A percentile compares a stretch with the other conserved stretches of the same genome.
phyloP scores from a whole-genome alignment of 768 basidiomycete species.

The Imleria badia region DNA sequence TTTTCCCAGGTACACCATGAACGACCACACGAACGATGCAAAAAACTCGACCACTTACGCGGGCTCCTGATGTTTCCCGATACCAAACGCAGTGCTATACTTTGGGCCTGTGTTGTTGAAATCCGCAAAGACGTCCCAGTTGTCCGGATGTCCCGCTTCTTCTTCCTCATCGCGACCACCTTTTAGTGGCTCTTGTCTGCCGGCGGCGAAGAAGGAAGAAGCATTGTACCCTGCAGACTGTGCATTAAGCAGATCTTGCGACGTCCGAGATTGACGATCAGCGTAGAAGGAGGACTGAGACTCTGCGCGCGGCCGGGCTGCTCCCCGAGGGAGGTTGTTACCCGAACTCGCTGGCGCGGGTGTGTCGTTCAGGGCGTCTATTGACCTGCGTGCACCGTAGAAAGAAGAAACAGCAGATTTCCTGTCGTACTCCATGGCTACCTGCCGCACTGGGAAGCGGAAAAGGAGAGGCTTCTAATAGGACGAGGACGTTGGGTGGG shows the following conservation, averaged over 20 bases:
- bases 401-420: constrained; percentile 81
- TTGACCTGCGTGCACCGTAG: constrained; percentile 64
- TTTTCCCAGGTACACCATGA: constrained; percentile 5
- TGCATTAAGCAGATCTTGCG: constrained; percentile 47
- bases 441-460: constrained; percentile 1
- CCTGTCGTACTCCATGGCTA: constrained; percentile 69
- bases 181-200: constrained; percentile 74
- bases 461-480: constrained; percentile 1
- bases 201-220: constrained; percentile 64
- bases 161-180: constrained; percentile 75
- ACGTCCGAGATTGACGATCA: constrained; percentile 38
- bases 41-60: constrained; percentile 41
- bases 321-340: constrained; percentile 25
- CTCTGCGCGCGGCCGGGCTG: constrained; percentile 55
- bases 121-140: constrained; percentile 85
- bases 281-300: constrained; percentile 70
- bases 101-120: constrained; percentile 85
- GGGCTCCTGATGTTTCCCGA: constrained; percentile 37
- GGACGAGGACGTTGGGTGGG: constrained; percentile 5
- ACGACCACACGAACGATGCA: not conserved
- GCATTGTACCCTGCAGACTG: constrained; percentile 75
- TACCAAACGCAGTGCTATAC: constrained; percentile 64
- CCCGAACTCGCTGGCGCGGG: constrained; percentile 27
- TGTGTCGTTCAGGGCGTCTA: constrained; percentile 58
- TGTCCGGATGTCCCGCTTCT: constrained; percentile 38